Percentiles rank a stretch among this genome's conserved stretches.
Conservation (phyloP, 1,139 yeast species). For the Spathaspora jeffriesii region DNA sequence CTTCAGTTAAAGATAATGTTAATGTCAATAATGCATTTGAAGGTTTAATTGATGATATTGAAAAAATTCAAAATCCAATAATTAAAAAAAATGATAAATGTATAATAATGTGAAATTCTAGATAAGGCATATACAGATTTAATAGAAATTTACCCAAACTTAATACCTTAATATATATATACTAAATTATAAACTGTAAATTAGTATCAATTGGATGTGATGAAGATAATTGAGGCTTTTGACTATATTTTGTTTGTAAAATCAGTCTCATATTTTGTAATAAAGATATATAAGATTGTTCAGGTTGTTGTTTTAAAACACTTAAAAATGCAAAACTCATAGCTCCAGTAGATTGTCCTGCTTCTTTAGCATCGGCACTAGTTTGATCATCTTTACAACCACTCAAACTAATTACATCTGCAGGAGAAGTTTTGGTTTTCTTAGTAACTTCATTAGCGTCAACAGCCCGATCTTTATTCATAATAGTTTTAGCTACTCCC, state of each 20-base stretch:
- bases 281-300: constrained; percentile 75
- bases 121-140: not conserved
- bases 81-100: constrained; percentile 40
- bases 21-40: constrained; percentile 71
- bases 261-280: constrained; percentile 79
- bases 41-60: constrained; percentile 70
- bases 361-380: constrained; percentile 79
- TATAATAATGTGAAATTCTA: constrained; percentile 23
- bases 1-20: constrained; percentile 75
- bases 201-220: constrained; percentile 88
- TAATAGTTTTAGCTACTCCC: constrained; percentile 50
- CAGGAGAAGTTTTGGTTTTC: constrained; percentile 74
- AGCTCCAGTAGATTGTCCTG: constrained; percentile 86
- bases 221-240: constrained; percentile 85
- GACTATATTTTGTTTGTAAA: constrained; percentile 70
- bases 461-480: constrained; percentile 26
- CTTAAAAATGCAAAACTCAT: constrained; percentile 89
- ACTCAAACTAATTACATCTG: constrained; percentile 82
- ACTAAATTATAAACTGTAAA: constrained; percentile 47
- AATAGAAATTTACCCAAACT: not conserved
- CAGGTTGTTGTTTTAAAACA: constrained; percentile 65
- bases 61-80: constrained; percentile 54
- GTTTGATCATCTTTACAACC: constrained; percentile 91
- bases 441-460: constrained; percentile 27
- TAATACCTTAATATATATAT: constrained; percentile 3